These are phyloP conservation scores for Dysphania ambrosioides DNA, from an alignment of 148 eudicot species.

Conservation along the genomic window DNA sequence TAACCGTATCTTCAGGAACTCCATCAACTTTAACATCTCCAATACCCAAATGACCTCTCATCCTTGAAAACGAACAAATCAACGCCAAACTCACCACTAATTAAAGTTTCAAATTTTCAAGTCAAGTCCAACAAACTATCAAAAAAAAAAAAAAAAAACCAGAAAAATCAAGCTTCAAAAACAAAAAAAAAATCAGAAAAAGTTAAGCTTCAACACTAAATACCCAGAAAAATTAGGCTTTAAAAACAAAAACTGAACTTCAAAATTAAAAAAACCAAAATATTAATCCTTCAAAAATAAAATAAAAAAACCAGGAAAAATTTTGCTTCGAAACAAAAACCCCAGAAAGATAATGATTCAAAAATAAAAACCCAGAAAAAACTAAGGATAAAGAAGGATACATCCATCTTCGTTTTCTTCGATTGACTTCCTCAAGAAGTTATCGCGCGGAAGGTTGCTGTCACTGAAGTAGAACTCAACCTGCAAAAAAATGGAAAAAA, in stretches of 20 bases:
- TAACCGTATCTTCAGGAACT: slow-evolving; percentile 59
- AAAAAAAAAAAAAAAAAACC: no score
- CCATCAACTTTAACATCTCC: slow-evolving; percentile 71
- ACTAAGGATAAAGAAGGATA: slow-evolving; percentile 51
- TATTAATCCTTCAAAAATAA: no score
- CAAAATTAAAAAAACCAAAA: no score
- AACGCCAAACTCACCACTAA: slow-evolving; percentile 89
- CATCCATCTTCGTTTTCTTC: slow-evolving; percentile 78
- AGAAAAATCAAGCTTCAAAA: no score
- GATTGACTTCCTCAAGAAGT: slow-evolving; percentile 53
- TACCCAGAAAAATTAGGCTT: no score
- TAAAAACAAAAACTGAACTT: no score
- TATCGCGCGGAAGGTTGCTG: slow-evolving; percentile 83
- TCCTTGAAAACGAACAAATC: slow-evolving; percentile 81
- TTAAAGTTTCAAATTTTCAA: slow-evolving; percentile 14
- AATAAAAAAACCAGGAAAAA: no score
- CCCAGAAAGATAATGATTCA: no score
- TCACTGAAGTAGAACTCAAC: slow-evolving; percentile 95
- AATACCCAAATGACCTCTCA: slow-evolving; percentile 68
- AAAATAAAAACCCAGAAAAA: background rate
- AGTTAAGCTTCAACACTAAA: no score
- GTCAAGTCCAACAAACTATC: slow-evolving; percentile 50
- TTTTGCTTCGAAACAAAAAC: no score
- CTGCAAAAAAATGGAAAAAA: slow-evolving; percentile 27
- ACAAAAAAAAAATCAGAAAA: no score